These are phyloP conservation scores for Kregervanrija fluxuum DNA, from an alignment of 805 yeast genomes.

Conservation along the genomic window DNA sequence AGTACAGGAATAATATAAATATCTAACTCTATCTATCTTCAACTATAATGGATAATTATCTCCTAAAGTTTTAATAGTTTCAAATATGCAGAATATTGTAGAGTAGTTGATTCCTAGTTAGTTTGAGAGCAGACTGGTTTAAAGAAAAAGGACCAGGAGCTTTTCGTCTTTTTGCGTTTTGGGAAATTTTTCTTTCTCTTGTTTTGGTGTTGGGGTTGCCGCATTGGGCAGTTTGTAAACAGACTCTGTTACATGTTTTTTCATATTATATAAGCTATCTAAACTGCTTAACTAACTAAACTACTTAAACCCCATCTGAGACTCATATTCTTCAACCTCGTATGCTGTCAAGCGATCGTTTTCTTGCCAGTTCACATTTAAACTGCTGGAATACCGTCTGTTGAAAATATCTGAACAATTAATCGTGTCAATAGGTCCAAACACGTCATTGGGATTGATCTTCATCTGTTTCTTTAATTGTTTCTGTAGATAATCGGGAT, in stretches of 20 bases:
- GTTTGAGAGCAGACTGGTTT: too few relatives aligned
- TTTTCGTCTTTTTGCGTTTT: slow-evolving; percentile 1
- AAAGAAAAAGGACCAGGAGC: not conserved
- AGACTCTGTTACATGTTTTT: not conserved
- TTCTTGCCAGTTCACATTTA: slow-evolving; percentile 22
- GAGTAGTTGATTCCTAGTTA: too few relatives aligned
- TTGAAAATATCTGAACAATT: slow-evolving; percentile 20
- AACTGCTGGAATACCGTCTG: slow-evolving; percentile 14
- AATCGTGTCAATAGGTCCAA: slow-evolving; percentile 18
- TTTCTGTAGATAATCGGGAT: slow-evolving; percentile 9
- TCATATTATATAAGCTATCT: too few relatives aligned
- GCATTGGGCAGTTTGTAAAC: slow-evolving; percentile 18
- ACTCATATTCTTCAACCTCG: slow-evolving; percentile 23
- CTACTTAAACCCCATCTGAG: slow-evolving; percentile 22
- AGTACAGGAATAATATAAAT: too few relatives aligned
- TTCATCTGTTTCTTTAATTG: slow-evolving; percentile 15
- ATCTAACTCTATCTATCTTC: too few relatives aligned
- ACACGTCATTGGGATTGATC: slow-evolving; percentile 20
- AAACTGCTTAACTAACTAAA: too few relatives aligned
- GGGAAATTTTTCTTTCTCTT: slow-evolving; percentile 13
- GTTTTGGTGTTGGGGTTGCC: slow-evolving; percentile 14
- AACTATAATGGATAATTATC: too few relatives aligned
- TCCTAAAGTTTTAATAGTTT: too few relatives aligned
- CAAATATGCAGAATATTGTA: too few relatives aligned
- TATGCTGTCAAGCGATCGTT: slow-evolving; percentile 15